Percentiles rank a stretch among this genome's conserved stretches.
These are phyloP conservation scores for Paraphaeosphaeria sporulosa DNA, from an alignment of 2,329 filamentous ascomycete genomes.

Conservation along the genomic window DNA sequence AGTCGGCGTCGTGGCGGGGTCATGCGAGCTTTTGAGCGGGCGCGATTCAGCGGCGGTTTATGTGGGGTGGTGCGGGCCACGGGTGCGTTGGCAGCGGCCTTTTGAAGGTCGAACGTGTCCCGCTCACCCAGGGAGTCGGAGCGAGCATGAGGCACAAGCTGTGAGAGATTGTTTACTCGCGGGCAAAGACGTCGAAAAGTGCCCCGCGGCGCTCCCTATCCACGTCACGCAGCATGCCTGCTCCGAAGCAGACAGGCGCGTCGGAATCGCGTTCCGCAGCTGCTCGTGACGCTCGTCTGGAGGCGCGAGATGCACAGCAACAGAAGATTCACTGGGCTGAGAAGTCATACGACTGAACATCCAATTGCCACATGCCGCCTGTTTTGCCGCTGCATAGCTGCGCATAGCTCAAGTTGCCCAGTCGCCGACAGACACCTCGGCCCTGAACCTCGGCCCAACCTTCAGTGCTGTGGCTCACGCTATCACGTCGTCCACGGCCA, in stretches of 20 bases:
- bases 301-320: background rate
- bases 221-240: constrained; percentile 22
- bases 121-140: constrained; percentile 40
- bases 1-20: constrained; percentile 24
- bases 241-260: constrained; percentile 12
- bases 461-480: constrained; percentile 26
- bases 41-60: background rate
- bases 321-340: background rate
- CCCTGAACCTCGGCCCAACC: constrained; percentile 40
- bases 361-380: background rate
- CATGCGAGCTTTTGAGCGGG: constrained; percentile 11
- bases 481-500: constrained; percentile 22
- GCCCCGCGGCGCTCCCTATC: constrained; percentile 33
- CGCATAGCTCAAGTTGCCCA: background rate
- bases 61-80: constrained; percentile 1
- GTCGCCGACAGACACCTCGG: constrained; percentile 12
- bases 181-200: constrained; percentile 20
- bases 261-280: constrained; percentile 16
- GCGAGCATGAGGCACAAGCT: constrained; percentile 17
- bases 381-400: background rate
- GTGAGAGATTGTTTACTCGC: constrained; percentile 22
- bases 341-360: background rate
- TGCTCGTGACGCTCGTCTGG: background rate
- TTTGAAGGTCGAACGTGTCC: constrained; percentile 13
- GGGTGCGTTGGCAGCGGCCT: constrained; percentile 3